A percentile compares a stretch with the other conserved stretches of the same genome.
These are phyloP conservation scores for Trametes maxima DNA, from an alignment of 768 basidiomycete genomes.

Conservation along the genomic window DNA sequence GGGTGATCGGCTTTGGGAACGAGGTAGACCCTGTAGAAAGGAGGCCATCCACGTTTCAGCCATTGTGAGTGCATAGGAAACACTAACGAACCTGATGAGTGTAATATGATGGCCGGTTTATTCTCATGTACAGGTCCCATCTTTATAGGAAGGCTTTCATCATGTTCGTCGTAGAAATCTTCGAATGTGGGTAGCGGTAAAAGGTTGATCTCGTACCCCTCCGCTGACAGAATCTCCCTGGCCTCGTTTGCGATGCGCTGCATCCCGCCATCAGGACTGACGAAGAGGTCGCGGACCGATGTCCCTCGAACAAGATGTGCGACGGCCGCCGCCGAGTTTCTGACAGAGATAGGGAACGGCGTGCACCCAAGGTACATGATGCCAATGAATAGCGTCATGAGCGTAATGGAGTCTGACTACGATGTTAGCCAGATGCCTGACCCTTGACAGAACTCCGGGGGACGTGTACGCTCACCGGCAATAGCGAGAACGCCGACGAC, in stretches of 20 bases:
- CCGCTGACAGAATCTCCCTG: slow-evolving; percentile 7
- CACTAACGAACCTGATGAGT: slow-evolving; percentile 18
- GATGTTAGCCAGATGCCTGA: neutral
- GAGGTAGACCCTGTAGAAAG: slow-evolving; percentile 30
- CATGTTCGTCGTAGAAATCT: slow-evolving; percentile 20
- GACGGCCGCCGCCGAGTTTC: slow-evolving; percentile 39
- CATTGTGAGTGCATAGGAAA: neutral
- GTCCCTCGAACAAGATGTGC: slow-evolving; percentile 37
- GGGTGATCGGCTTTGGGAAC: slow-evolving; percentile 32
- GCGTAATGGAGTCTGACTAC: slow-evolving; percentile 28
- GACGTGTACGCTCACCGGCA: slow-evolving; percentile 11
- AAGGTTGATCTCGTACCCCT: slow-evolving; percentile 11
- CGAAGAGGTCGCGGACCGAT: slow-evolving; percentile 27
- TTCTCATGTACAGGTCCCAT: neutral
- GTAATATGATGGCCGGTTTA: slow-evolving; percentile 8
- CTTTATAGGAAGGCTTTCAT: neutral
- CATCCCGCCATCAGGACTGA: slow-evolving; percentile 25
- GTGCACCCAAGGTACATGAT: slow-evolving; percentile 25
- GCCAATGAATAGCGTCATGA: slow-evolving; percentile 17
- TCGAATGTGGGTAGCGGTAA: slow-evolving; percentile 23
- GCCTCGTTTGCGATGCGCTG: slow-evolving; percentile 25
- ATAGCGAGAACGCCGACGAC: slow-evolving; percentile 30
- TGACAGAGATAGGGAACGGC: slow-evolving; percentile 38
- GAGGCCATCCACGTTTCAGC: neutral
- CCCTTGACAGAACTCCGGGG: neutral